A percentile compares a stretch with the other conserved stretches of the same genome.
Evolutionary conservation across 2,329 filamentous ascomycete genomes (phyloP).

Genomic region (Dactylonectria estremocensis): DNA sequence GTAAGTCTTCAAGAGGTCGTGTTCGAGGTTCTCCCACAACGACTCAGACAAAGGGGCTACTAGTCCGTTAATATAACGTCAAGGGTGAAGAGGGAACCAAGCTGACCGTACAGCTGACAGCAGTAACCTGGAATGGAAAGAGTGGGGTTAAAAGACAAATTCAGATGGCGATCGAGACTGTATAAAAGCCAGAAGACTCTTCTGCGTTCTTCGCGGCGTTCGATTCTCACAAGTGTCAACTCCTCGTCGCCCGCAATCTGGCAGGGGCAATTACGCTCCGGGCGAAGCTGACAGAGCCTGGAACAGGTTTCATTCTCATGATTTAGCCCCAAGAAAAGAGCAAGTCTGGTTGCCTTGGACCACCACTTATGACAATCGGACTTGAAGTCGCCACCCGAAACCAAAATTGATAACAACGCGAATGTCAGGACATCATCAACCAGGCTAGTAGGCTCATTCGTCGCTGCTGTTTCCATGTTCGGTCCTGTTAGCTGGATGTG

Average conservation of each 20-base stretch:
- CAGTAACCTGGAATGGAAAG: conserved; percentile 62
- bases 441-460: conserved; percentile 40
- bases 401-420: conserved; percentile 60
- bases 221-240: too few species aligned
- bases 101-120: conserved; percentile 43
- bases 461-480: background rate
- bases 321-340: conserved; percentile 56
- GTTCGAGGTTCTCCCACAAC: too few species aligned
- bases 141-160: conserved; percentile 62
- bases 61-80: too few species aligned
- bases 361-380: conserved; percentile 64
- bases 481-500: too few species aligned
- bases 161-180: conserved; percentile 62
- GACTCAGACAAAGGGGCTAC: too few species aligned
- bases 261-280: too few species aligned
- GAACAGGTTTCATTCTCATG: conserved; percentile 27
- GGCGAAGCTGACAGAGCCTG: too few species aligned
- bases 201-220: conserved; percentile 57
- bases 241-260: too few species aligned
- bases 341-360: conserved; percentile 59
- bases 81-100: too few species aligned
- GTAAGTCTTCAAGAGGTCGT: too few species aligned
- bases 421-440: conserved; percentile 63
- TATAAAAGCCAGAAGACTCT: conserved; percentile 65
- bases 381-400: conserved; percentile 65